Evolutionary conservation across 2,329 filamentous ascomycete genomes (phyloP).

Genomic region (Zalaria sp.): DNA sequence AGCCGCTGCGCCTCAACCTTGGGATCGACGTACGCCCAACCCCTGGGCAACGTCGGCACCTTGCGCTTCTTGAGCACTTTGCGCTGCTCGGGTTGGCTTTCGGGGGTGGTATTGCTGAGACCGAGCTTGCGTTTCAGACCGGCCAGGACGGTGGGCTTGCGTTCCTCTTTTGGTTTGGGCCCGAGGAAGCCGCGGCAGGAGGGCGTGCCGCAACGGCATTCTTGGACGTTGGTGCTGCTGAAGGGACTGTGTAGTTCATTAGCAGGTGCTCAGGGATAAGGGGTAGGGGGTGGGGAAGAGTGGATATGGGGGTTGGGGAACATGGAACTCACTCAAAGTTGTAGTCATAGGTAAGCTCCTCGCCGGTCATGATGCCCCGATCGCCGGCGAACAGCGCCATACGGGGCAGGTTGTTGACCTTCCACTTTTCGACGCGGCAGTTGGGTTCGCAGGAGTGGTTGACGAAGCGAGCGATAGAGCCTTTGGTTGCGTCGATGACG

Average conservation of each 20-base stretch:
- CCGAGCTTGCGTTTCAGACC: slow-evolving; percentile 5
- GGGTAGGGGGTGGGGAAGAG: no score
- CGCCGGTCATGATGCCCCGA: slow-evolving; percentile 78
- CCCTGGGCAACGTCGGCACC: slow-evolving; percentile 6
- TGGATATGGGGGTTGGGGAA: slow-evolving; percentile 3
- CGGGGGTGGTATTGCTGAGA: background rate
- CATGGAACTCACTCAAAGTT: slow-evolving; percentile 50
- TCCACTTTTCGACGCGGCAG: slow-evolving; percentile 93
- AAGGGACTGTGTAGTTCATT: slow-evolving; percentile 28
- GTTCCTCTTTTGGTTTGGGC: slow-evolving; percentile 36
- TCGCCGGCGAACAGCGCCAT: slow-evolving; percentile 96
- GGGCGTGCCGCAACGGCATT: slow-evolving; percentile 44
- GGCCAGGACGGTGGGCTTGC: slow-evolving; percentile 10
- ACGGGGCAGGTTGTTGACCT: slow-evolving; percentile 79
- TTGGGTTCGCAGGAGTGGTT: slow-evolving; percentile 97
- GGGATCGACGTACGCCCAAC: slow-evolving; percentile 7
- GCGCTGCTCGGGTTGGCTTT: background rate
- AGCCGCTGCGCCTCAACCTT: slow-evolving; percentile 5
- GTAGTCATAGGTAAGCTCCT: slow-evolving; percentile 91
- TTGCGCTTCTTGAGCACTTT: slow-evolving; percentile 8
- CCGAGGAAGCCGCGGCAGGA: slow-evolving; percentile 48
- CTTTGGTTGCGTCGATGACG: slow-evolving; percentile 93
- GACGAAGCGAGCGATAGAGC: slow-evolving; percentile 92
- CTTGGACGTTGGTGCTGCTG: slow-evolving; percentile 47
- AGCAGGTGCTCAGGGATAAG: no score